Conservation (phyloP, 1,139 yeast genomes). For the Scheffersomyces segobiensis region DNA sequence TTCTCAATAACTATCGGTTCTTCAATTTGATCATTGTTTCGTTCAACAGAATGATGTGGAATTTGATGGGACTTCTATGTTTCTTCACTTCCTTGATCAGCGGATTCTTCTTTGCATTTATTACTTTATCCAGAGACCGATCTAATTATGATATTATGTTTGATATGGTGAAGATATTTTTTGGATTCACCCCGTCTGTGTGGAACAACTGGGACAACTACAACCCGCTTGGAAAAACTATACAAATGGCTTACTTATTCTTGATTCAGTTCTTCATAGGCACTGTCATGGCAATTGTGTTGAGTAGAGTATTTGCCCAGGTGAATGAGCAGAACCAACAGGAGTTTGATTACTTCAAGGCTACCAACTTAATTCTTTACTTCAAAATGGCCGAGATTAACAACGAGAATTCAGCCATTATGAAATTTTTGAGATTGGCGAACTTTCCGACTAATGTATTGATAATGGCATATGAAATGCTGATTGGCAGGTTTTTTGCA, state of each 20-base stretch:
- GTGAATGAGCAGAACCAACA: constrained; percentile 39
- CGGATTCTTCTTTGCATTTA: constrained; percentile 60
- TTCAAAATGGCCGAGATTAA: constrained; percentile 12
- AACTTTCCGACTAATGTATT: constrained; percentile 36
- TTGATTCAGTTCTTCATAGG: constrained; percentile 59
- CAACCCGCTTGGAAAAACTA: constrained; percentile 48
- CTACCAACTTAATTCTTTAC: constrained; percentile 40
- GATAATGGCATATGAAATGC: constrained; percentile 34
- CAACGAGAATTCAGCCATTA: constrained; percentile 1
- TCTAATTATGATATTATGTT: constrained; percentile 53
- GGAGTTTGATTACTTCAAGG: constrained; percentile 43
- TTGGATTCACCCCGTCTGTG: constrained; percentile 66
- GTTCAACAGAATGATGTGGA: constrained; percentile 55
- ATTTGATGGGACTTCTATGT: constrained; percentile 52
- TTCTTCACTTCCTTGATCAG: constrained; percentile 53
- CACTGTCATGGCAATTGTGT: constrained; percentile 59
- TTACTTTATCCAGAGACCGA: constrained; percentile 50
- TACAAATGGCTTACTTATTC: constrained; percentile 55
- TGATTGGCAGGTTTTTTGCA: constrained; percentile 19
- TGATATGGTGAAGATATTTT: constrained; percentile 55
- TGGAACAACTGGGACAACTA: constrained; percentile 62
- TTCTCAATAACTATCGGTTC: constrained; percentile 55
- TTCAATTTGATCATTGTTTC: constrained; percentile 56
- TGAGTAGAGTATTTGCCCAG: constrained; percentile 46
- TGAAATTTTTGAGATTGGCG: constrained; percentile 21